A percentile compares a stretch with the other conserved stretches of the same genome.
Evolutionary conservation across 129 eudicot species (phyloP).

Genomic region (Apium graveolens): DNA sequence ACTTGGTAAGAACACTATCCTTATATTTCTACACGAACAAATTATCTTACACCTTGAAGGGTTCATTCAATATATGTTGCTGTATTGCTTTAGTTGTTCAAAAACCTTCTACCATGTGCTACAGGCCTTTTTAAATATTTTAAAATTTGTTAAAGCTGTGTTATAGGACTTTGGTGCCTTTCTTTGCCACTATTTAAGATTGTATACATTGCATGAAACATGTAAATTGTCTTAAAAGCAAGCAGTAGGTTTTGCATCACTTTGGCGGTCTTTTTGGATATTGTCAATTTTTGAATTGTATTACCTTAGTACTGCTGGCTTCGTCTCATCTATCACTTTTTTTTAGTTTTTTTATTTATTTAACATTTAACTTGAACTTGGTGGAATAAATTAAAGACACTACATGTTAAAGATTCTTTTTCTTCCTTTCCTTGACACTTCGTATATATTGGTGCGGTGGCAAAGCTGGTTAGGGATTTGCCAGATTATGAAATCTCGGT

Average conservation of each 20-base stretch:
- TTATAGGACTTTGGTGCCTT: background rate
- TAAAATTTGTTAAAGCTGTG: background rate
- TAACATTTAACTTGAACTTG: slow-evolving; percentile 4
- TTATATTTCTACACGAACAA: background rate
- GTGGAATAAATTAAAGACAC: background rate
- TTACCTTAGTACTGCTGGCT: background rate
- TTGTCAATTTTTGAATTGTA: background rate
- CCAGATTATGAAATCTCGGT: background rate
- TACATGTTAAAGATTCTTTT: background rate
- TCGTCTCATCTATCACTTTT: background rate
- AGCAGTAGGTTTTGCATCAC: background rate
- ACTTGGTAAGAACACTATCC: slow-evolving; percentile 51
- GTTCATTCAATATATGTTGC: background rate
- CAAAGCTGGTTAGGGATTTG: background rate
- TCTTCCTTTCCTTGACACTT: background rate
- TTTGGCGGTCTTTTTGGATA: background rate
- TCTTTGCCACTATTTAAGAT: background rate
- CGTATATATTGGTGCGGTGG: slow-evolving; percentile 4
- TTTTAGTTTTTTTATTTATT: no score
- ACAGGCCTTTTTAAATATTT: background rate
- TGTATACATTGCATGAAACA: background rate
- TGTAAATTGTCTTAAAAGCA: background rate
- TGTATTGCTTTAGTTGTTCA: background rate
- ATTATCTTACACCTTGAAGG: background rate
- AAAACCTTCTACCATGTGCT: background rate